Evolutionary conservation across 2,329 filamentous ascomycete species (phyloP).

Genomic region (Cladosporium halotolerans): DNA sequence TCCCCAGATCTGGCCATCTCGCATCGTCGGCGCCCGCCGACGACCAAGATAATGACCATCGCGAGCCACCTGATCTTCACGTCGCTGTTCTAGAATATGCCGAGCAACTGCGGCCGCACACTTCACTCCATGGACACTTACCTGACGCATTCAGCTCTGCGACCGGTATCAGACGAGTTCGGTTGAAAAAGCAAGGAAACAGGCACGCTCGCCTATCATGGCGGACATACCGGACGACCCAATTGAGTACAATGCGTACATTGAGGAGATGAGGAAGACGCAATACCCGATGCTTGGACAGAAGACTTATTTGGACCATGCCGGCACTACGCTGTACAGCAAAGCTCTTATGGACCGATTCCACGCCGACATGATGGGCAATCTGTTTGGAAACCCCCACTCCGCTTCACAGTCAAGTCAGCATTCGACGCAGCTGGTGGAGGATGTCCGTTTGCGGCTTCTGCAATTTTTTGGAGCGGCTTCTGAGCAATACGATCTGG

Average conservation of each 20-base stretch:
- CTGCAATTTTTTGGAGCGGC: slow-evolving; percentile 76
- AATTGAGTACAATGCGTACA: slow-evolving; percentile 33
- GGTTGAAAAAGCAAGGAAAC: slow-evolving; percentile 1
- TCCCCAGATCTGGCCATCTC: not conserved
- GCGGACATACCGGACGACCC: not conserved
- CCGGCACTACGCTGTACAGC: slow-evolving; percentile 64
- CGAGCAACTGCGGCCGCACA: too few species aligned
- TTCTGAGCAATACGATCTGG: slow-evolving; percentile 73
- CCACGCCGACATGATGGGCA: slow-evolving; percentile 68
- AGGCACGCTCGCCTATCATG: not conserved
- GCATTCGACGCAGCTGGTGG: slow-evolving; percentile 61
- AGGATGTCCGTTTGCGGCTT: slow-evolving; percentile 65
- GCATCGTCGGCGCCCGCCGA: not conserved
- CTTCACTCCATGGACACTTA: not conserved
- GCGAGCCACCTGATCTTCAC: not conserved
- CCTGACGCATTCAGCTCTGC: not conserved
- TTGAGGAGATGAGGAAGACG: slow-evolving; percentile 40
- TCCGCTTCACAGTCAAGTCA: slow-evolving; percentile 76
- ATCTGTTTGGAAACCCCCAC: slow-evolving; percentile 86
- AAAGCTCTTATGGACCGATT: slow-evolving; percentile 77
- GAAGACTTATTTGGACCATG: slow-evolving; percentile 76
- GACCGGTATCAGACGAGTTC: not conserved
- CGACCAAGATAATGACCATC: not conserved
- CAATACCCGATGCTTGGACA: slow-evolving; percentile 41
- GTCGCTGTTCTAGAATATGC: not conserved